These are phyloP conservation scores for Pseudoturritis turrita DNA, from an alignment of 345 rosid genomes.

Conservation along the genomic window DNA sequence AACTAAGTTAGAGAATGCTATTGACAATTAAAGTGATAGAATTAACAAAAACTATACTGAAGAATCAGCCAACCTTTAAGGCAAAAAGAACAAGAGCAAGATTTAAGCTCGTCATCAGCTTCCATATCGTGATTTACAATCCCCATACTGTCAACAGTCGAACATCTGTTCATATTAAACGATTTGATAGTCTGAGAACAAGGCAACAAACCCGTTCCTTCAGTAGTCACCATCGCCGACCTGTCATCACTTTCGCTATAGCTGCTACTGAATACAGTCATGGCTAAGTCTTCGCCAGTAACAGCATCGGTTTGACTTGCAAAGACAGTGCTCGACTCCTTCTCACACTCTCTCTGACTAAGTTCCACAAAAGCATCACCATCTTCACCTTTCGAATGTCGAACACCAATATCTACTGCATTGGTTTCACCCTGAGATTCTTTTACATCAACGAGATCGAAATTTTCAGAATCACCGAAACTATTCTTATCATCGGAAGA, in stretches of 20 bases:
- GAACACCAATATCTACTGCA: not conserved
- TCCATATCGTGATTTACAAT: conserved; percentile 31
- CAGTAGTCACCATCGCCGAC: conserved; percentile 32
- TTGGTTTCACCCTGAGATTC: conserved; percentile 32
- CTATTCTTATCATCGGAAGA: conserved; percentile 16
- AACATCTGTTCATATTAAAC: conserved; percentile 53
- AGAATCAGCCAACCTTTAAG: conserved; percentile 51
- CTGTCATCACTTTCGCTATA: conserved; percentile 33
- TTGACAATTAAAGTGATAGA: not conserved
- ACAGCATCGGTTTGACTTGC: conserved; percentile 17
- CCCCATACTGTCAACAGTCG: conserved; percentile 30
- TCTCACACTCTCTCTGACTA: conserved; percentile 34
- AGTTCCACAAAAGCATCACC: conserved; percentile 21
- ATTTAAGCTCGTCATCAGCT: conserved; percentile 46
- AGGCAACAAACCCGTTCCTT: conserved; percentile 29
- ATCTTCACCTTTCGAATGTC: conserved; percentile 1
- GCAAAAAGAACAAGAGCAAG: conserved; percentile 88
- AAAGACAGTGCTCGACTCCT: conserved; percentile 26
- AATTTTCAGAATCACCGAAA: conserved; percentile 24
- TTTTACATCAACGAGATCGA: conserved; percentile 19
- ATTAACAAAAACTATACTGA: not conserved
- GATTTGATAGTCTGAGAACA: conserved; percentile 38
- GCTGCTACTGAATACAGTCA: conserved; percentile 27
- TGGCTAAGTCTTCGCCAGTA: conserved; percentile 19
- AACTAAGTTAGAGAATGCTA: conserved; percentile 8